Base-by-base conservation (phyloP, 345 rosid species). In the Populus alba region DNA sequence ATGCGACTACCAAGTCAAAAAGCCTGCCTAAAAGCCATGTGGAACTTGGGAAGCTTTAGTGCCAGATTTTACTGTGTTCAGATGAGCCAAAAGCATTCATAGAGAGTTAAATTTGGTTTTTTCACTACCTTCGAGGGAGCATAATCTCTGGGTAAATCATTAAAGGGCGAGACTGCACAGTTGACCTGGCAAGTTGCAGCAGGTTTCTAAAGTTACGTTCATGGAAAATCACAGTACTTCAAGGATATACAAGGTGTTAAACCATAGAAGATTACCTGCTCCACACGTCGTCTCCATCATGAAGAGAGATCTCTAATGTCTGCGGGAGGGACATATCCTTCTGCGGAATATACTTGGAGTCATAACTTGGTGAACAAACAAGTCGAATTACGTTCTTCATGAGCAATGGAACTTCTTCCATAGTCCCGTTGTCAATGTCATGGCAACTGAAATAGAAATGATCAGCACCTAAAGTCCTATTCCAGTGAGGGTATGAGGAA, bases 401-500 rank as follows among this genome's bases (percentile, higher is more conserved):
- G 20, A 96, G 89, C 71, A 88, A 80, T 0, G 95, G 87, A 78
- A 91, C 88, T 31, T 94, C 99, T 53, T 96, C 98, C 12, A 93
- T 92, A 23, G 98, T 97, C 81, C 97, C 90, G 49, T 91, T 97
- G 68, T 97, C 99, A 49, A 92, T 95, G 79, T 92, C 99, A 75
- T 96, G 98, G 79, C 99, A 96, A 11, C 98, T 96, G 31, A 94
- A 97, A 72, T 92, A 94, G 86, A 96, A 96, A 79, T 96, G 99
- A 90, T 96, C 99, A 15, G 97, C 95, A 57, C 99, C 99, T 10
- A 96, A 83, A 0, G 99, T 96, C 81, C 98, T 89, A 77, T 96
- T 96, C 99, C 98, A 96, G 80, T 92, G 92, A 68, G 97, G 97
- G 33, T 96, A 94, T 85, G 90, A 92, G 33, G 76, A 81, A 62